Percentiles rank a stretch among this genome's conserved stretches.
These are phyloP conservation scores for Acmispon strigosus DNA, from an alignment of 306 rosid species.

Conservation along the genomic window DNA sequence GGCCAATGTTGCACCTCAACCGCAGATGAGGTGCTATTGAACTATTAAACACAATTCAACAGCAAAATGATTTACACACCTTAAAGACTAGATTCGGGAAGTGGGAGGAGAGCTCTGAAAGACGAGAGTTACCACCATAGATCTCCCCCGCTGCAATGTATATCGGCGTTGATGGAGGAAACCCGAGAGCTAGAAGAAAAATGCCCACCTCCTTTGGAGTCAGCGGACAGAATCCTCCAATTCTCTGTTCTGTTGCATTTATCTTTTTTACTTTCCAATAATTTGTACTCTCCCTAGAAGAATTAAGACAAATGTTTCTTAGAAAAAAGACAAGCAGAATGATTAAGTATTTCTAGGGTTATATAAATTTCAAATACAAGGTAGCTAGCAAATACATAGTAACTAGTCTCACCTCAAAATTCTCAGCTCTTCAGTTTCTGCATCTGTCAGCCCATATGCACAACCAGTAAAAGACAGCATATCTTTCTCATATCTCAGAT, in stretches of 20 bases:
- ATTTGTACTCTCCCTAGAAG: conserved; percentile 76
- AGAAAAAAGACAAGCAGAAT: not conserved
- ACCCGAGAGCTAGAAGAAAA: conserved; percentile 84
- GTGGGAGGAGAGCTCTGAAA: conserved; percentile 68
- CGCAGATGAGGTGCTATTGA: conserved; percentile 11
- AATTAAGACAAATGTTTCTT: conserved; percentile 12
- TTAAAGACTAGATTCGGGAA: conserved; percentile 71
- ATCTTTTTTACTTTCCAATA: conserved; percentile 85
- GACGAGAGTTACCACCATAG: conserved; percentile 71
- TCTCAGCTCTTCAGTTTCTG: conserved; percentile 83
- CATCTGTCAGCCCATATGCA: conserved; percentile 66
- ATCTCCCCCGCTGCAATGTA: conserved; percentile 96
- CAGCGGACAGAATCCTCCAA: conserved; percentile 80
- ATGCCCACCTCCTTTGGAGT: conserved; percentile 92
- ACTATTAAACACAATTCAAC: conserved; percentile 2
- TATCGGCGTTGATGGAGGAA: conserved; percentile 64
- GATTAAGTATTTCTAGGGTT: not conserved
- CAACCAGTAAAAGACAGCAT: conserved; percentile 95
- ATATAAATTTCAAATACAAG: not conserved
- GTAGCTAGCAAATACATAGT: not conserved
- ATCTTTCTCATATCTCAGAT: conserved; percentile 92
- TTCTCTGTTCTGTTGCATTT: conserved; percentile 80
- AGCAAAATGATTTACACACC: conserved; percentile 35
- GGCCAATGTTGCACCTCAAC: conserved; percentile 16
- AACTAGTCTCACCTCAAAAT: conserved; percentile 63